Conservation (phyloP, 371 early-diverging fungal genomes). For the Batrachochytrium dendrobatidis region DNA sequence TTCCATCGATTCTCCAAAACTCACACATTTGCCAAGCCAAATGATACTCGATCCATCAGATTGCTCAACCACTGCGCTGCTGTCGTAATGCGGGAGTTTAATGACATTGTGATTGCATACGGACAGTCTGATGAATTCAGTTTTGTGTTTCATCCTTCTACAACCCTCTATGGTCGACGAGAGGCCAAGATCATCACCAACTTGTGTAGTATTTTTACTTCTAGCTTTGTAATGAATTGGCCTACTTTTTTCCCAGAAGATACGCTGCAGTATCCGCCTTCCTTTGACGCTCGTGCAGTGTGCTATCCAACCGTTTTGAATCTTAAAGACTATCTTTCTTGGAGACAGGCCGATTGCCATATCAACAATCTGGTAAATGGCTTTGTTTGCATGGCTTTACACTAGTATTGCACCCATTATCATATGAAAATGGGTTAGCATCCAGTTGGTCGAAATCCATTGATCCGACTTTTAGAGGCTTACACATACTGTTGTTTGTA, state of each 20-base stretch:
- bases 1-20: slow-evolving; percentile 83
- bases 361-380: slow-evolving; percentile 41
- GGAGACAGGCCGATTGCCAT: slow-evolving; percentile 92
- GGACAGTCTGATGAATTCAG: slow-evolving; percentile 94
- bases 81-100: slow-evolving; percentile 66
- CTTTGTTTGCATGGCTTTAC: too few relatives aligned
- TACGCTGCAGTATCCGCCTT: slow-evolving; percentile 70
- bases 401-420: too few relatives aligned
- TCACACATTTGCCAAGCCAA: slow-evolving; percentile 86
- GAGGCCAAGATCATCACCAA: slow-evolving; percentile 80
- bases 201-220: slow-evolving; percentile 77
- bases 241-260: slow-evolving; percentile 53
- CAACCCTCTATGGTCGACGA: slow-evolving; percentile 71
- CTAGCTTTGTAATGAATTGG: slow-evolving; percentile 83
- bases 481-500: background rate
- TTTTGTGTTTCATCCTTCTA: slow-evolving; percentile 62
- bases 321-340: slow-evolving; percentile 83
- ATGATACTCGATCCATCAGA: slow-evolving; percentile 75
- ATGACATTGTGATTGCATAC: slow-evolving; percentile 80
- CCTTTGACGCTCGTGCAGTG: slow-evolving; percentile 87
- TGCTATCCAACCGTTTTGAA: slow-evolving; percentile 74
- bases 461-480: too few relatives aligned
- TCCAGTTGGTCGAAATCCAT: too few relatives aligned
- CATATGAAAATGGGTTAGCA: too few relatives aligned
- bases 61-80: slow-evolving; percentile 81